Evolutionary conservation across 768 basidiomycete species (phyloP).

Genomic region (Tricholoma saponaceum): DNA sequence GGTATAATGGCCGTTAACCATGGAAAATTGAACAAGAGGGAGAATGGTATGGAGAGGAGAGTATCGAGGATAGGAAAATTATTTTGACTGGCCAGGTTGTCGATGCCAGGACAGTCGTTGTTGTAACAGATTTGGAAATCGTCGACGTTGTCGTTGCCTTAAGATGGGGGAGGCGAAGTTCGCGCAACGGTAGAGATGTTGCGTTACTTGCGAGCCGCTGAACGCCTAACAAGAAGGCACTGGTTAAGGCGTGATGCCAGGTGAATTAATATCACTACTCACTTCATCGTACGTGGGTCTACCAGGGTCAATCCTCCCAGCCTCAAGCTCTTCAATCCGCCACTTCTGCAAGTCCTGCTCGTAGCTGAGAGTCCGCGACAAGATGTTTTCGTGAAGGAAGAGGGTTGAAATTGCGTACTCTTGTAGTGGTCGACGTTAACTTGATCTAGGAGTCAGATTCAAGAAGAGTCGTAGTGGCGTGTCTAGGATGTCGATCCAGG

Average conservation of each 20-base stretch:
- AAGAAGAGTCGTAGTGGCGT: too few relatives aligned
- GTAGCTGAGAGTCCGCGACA: constrained; percentile 11
- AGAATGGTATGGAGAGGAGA: not conserved
- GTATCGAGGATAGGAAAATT: not conserved
- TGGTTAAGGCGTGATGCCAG: not conserved
- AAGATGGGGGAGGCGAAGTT: not conserved
- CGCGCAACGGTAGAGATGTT: not conserved
- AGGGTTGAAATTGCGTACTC: constrained; percentile 1
- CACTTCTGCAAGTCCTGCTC: constrained; percentile 11
- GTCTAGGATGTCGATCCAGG: constrained; percentile 9
- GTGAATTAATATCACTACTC: not conserved
- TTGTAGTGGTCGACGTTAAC: not conserved
- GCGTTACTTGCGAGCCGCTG: not conserved
- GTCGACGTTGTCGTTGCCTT: too few relatives aligned
- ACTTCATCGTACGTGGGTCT: not conserved
- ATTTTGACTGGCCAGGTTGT: not conserved
- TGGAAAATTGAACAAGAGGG: not conserved
- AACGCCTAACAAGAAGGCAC: not conserved
- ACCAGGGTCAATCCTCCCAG: not conserved
- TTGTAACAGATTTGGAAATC: too few relatives aligned
- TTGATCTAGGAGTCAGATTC: constrained; percentile 4
- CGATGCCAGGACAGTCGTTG: not conserved
- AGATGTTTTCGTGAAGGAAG: constrained; percentile 13
- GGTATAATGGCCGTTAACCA: not conserved
- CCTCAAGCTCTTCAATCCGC: constrained; percentile 11